A percentile compares a stretch with the other conserved stretches of the same genome.
Evolutionary conservation across 208 protist species (phyloP).

Genomic region (Wallacemonas sp.): DNA sequence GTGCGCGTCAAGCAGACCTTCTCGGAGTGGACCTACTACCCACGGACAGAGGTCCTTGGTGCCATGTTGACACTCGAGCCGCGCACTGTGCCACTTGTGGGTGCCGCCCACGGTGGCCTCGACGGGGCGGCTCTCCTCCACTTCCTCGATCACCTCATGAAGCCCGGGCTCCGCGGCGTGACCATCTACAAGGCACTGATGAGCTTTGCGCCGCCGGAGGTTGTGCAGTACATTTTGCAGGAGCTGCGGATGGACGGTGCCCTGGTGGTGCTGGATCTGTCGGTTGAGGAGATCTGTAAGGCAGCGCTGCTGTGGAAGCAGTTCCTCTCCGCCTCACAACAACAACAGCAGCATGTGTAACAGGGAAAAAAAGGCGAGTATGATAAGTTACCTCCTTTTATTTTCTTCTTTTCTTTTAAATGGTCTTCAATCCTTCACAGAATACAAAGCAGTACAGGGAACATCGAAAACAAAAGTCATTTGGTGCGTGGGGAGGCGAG

Average conservation of each 20-base stretch:
- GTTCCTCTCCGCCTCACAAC: constrained; percentile 65
- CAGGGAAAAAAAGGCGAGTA: neutral
- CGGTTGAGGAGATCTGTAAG: constrained; percentile 62
- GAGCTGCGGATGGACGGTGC: constrained; percentile 82
- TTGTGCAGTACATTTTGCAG: constrained; percentile 86
- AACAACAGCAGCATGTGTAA: constrained; percentile 24
- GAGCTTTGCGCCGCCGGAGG: constrained; percentile 58
- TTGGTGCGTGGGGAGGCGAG: too few species aligned
- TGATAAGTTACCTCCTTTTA: neutral
- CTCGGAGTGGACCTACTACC: constrained; percentile 84
- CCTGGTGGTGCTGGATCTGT: constrained; percentile 75
- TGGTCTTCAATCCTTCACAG: neutral
- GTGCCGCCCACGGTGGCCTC: constrained; percentile 23
- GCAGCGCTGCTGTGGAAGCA: constrained; percentile 72
- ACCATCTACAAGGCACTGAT: constrained; percentile 73
- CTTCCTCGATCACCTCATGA: constrained; percentile 82
- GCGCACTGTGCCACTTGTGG: constrained; percentile 45
- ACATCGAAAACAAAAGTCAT: neutral
- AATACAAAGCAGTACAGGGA: too few species aligned
- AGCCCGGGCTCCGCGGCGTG: constrained; percentile 54
- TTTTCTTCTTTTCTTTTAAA: neutral
- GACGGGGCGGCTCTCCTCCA: constrained; percentile 75
- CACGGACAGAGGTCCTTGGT: constrained; percentile 79
- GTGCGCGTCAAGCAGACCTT: constrained; percentile 78
- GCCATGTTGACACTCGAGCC: constrained; percentile 83